Base-by-base conservation (phyloP, 331 rosid genomes). In the Ulmus americana region DNA sequence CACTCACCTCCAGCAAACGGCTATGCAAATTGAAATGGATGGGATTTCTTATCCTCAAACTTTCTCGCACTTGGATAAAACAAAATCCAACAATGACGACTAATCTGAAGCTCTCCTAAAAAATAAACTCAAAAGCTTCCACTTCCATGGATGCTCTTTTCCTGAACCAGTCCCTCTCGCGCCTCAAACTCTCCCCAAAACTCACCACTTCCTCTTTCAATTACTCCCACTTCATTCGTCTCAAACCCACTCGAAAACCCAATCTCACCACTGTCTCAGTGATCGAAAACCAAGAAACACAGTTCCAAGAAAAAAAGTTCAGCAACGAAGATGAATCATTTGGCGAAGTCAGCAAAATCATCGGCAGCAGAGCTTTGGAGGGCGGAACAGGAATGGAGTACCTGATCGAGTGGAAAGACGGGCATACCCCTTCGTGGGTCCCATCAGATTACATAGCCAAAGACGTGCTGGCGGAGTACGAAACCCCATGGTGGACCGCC, bases 401-500 rank as follows among this genome's bases (percentile, higher is more conserved):
- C 60, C 56, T 91, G 16, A 88, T 91, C 59, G 83, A 86, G 68
- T 91, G 97, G 97, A 84, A 86, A 64, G 95, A 91, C 74, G 94
- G 96, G 0, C 95, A 91, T 50, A 58, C 82, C 10, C 97, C 97
- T 0, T 83, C 96, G 4, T 91, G 97, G 97, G 76, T 88, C 6
- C 84, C 92, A 0, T 70, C 94, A 0, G 90, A 85, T 52, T 91
- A 67, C 85, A 85, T 91, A 9, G 96, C 97, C 8, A 80, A 80
- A 47, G 96, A 91, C 63, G 95, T 91, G 7, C 68, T 91, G 5
- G 79, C 95, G 12, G 96, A 91, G 58, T 91, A 83, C 79, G 97
- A 91, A 14, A 73, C 83, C 1, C 88, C 95, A 0, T 91, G 97
- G 97, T 91, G 97, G 97, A 86, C 82, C 10, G 94, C 97, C 22